Conservation (phyloP, 768 basidiomycete genomes). For the Kwoniella pini region DNA sequence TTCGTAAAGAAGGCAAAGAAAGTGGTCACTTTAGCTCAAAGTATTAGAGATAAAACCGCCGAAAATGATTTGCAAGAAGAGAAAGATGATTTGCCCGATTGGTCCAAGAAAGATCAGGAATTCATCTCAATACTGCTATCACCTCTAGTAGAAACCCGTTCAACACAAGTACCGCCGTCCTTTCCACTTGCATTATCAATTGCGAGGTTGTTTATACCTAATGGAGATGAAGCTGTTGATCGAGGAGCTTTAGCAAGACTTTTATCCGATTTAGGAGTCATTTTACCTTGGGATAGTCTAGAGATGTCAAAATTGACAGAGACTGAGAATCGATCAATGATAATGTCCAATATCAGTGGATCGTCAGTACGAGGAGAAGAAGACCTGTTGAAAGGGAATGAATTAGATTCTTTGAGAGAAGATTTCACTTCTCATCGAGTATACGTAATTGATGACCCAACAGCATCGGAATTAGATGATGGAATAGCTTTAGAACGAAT, state of each 20-base stretch:
- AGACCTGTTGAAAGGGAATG: constrained; percentile 33
- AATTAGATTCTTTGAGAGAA: constrained; percentile 38
- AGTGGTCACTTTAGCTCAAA: constrained; percentile 25
- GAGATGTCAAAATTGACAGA: constrained; percentile 48
- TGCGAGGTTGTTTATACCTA: constrained; percentile 61
- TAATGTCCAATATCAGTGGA: constrained; percentile 8
- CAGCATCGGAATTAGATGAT: constrained; percentile 88
- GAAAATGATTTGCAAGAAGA: constrained; percentile 7
- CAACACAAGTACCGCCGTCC: constrained; percentile 67
- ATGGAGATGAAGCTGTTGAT: constrained; percentile 22
- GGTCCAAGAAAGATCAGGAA: constrained; percentile 16
- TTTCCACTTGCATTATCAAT: constrained; percentile 61
- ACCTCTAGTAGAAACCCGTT: constrained; percentile 48
- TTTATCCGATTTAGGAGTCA: constrained; percentile 70
- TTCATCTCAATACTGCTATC: constrained; percentile 49
- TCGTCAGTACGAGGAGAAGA: neutral
- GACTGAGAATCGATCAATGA: constrained; percentile 18
- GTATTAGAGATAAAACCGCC: neutral
- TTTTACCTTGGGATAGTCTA: constrained; percentile 79
- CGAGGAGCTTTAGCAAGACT: constrained; percentile 57
- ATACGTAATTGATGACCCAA: constrained; percentile 79
- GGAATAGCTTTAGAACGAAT: constrained; percentile 80
- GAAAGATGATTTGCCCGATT: constrained; percentile 12
- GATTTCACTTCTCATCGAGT: constrained; percentile 58
- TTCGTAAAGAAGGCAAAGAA: constrained; percentile 44